These are phyloP conservation scores for Stagonosporopsis chrysanthemi DNA, from an alignment of 2,329 filamentous ascomycete genomes.

Conservation along the genomic window DNA sequence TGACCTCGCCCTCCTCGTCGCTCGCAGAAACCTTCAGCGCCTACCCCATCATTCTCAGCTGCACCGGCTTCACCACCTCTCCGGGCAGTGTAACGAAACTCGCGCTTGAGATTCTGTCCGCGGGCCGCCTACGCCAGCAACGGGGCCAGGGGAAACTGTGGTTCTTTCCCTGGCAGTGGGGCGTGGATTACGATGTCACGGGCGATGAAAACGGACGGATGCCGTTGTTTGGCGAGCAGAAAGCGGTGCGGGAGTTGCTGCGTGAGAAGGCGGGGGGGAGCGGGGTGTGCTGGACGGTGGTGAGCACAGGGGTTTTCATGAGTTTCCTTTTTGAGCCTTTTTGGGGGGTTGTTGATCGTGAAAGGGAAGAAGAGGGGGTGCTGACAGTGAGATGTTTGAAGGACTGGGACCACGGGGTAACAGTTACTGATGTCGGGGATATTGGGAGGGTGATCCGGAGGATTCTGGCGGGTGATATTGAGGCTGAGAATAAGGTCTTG, in stretches of 20 bases:
- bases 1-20: constrained; percentile 39
- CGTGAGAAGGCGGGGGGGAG: constrained; percentile 28
- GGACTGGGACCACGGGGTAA: constrained; percentile 68
- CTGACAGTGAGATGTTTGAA: constrained; percentile 63
- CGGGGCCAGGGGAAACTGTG: constrained; percentile 11
- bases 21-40: constrained; percentile 47
- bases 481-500: constrained; percentile 55
- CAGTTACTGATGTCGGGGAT: constrained; percentile 68
- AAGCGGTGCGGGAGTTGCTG: constrained; percentile 49
- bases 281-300: constrained; percentile 66
- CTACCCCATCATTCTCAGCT: constrained; percentile 66
- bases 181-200: constrained; percentile 73
- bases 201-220: constrained; percentile 62
- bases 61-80: constrained; percentile 66
- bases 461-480: constrained; percentile 52
- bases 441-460: constrained; percentile 69
- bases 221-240: constrained; percentile 73
- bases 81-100: constrained; percentile 66
- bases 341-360: constrained; percentile 68
- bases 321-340: constrained; percentile 70
- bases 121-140: constrained; percentile 28
- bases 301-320: constrained; percentile 75
- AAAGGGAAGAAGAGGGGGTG: background rate
- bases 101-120: constrained; percentile 61
- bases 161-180: constrained; percentile 78